A percentile compares a stretch with the other conserved stretches of the same genome.
These are phyloP conservation scores for Acorus gramineus DNA, from an alignment of 106 monocot genomes.

Conservation along the genomic window DNA sequence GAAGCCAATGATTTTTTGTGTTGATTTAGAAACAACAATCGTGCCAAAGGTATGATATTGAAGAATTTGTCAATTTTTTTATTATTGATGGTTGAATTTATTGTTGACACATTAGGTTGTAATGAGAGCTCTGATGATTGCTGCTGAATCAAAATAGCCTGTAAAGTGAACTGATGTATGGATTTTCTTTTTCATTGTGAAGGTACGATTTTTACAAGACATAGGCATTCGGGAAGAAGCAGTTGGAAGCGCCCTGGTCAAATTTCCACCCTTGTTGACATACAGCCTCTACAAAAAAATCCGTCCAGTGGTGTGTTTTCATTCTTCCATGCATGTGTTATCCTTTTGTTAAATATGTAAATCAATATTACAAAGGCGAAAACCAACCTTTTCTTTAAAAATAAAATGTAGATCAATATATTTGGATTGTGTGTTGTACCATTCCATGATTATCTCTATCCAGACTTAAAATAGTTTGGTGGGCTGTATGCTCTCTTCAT, in stretches of 20 bases:
- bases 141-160: too few relatives aligned
- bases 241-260: constrained; percentile 61
- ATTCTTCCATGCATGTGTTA: constrained; percentile 1
- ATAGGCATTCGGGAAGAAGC: constrained; percentile 78
- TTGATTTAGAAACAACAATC: constrained; percentile 82
- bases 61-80: background rate
- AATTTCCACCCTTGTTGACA: constrained; percentile 77
- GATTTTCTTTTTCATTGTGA: constrained; percentile 15
- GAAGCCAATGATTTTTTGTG: constrained; percentile 86
- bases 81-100: background rate
- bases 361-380: too few relatives aligned
- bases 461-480: too few relatives aligned
- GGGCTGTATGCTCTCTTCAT: too few relatives aligned
- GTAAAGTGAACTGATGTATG: too few relatives aligned
- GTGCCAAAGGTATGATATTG: constrained; percentile 65
- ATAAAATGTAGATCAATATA: too few relatives aligned
- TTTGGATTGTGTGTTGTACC: too few relatives aligned
- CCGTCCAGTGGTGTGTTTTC: constrained; percentile 73
- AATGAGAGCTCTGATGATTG: too few relatives aligned
- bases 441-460: too few relatives aligned
- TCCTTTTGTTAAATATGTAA: too few relatives aligned
- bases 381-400: too few relatives aligned
- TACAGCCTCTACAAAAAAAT: constrained; percentile 96
- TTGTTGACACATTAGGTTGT: too few relatives aligned
- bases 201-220: constrained; percentile 87